Conservation (phyloP, 805 yeast species). For the Candida verbasci region DNA sequence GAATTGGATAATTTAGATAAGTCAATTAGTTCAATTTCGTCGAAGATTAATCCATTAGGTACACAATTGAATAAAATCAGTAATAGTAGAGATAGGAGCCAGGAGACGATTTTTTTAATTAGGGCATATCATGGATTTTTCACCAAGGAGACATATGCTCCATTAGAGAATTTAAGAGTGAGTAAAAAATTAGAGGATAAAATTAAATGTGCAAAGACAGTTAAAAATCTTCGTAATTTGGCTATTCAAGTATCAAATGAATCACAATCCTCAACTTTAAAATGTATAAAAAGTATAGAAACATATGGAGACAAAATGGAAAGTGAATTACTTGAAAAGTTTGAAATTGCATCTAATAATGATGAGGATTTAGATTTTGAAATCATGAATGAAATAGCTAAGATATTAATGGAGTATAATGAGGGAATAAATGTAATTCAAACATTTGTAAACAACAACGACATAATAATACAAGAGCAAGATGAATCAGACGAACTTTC, state of each 20-base stretch:
- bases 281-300: constrained; percentile 46
- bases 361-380: constrained; percentile 25
- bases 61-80: constrained; percentile 64
- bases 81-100: constrained; percentile 67
- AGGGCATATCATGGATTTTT: constrained; percentile 75
- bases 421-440: constrained; percentile 81
- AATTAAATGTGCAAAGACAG: constrained; percentile 63
- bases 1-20: constrained; percentile 49
- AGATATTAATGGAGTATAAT: constrained; percentile 71
- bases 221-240: constrained; percentile 59
- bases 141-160: constrained; percentile 49
- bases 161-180: constrained; percentile 56
- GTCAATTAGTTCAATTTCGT: constrained; percentile 52
- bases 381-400: constrained; percentile 74
- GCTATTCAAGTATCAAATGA: constrained; percentile 61
- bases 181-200: constrained; percentile 45
- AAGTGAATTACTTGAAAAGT: constrained; percentile 59
- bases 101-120: constrained; percentile 66
- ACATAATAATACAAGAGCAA: constrained; percentile 41
- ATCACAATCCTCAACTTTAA: constrained; percentile 42
- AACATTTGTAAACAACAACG: constrained; percentile 76
- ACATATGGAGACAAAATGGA: constrained; percentile 78
- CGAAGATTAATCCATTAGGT: constrained; percentile 65
- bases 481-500: constrained; percentile 32
- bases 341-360: constrained; percentile 58